Evolutionary conservation across 305 asterid species (phyloP), one percentile per base, ranked within the genome.

Genomic region (Fraxinus angustifolia): DNA sequence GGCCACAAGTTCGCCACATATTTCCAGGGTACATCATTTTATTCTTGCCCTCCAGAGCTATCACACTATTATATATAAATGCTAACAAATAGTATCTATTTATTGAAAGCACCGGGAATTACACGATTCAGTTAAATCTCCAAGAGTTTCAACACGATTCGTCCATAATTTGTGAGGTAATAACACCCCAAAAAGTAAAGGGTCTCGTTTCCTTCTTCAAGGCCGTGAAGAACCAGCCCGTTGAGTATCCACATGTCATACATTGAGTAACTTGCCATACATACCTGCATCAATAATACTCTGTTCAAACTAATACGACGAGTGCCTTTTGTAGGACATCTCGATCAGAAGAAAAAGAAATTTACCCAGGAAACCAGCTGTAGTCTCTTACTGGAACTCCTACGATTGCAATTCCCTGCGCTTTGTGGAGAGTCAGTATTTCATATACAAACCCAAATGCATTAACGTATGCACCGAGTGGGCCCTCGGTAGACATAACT

Each of bases 331-430:
- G 40, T 23, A 72, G 16, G 77, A 78, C 56, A 40, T 34, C 40
- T 38, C 2, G 77, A 30, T 31, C 60, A 62, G 35, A 40, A 53
- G 79, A 33, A 77, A 83, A 82, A 48, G 78, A 76, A 82, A 81
- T 26, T 86, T 90, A 96, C 99, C 98, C 94, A 21, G 99, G 99
- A 86, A 96, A 96, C 99, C 99, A 96, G 90, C 98, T 90, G 83
- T 77, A 91, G 79, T 94, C 98, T 84, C 89, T 86, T 68, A 78
- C 90, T 30, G 98, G 97, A 90, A 45, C 80, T 70, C 98, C 97
- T 73, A 83, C 76, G 36, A 94, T 92, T 68, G 90, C 97, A 79
- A 94, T 79, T 74, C 91, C 94, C 65, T 81, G 85, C 45, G 97
- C 91, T 87, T 79, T 93, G 73, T 40, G 42, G 35, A 94, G 88